phyloP scores from a whole-genome alignment of 306 rosid genomes.

The Pachyrhizus erosus region DNA sequence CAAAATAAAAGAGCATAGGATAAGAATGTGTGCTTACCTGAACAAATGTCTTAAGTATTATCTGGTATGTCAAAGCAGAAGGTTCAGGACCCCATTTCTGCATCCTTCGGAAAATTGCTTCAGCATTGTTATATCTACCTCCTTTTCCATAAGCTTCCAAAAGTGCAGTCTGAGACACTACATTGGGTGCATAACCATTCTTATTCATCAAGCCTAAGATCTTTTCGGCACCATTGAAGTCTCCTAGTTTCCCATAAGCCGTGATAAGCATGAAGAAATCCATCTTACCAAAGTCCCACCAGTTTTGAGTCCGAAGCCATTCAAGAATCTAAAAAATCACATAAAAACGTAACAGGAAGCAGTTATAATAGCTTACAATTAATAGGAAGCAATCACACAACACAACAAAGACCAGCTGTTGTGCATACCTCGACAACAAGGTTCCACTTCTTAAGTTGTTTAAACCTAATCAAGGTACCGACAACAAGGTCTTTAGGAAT shows the following conservation, averaged over 20 bases:
- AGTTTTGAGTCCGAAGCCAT: slow-evolving; percentile 83
- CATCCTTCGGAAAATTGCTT: slow-evolving; percentile 95
- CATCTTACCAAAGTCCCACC: slow-evolving; percentile 94
- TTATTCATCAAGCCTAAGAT: slow-evolving; percentile 71
- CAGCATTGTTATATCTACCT: slow-evolving; percentile 76
- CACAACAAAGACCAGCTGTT: neutral
- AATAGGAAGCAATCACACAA: neutral
- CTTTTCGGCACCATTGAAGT: slow-evolving; percentile 81
- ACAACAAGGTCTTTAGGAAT: slow-evolving; percentile 71
- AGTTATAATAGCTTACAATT: neutral
- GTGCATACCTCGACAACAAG: slow-evolving; percentile 78
- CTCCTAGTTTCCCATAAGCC: slow-evolving; percentile 91
- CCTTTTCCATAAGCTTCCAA: slow-evolving; percentile 98
- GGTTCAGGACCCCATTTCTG: slow-evolving; percentile 90
- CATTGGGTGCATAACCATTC: slow-evolving; percentile 75
- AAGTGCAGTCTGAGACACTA: slow-evolving; percentile 90
- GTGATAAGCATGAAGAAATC: slow-evolving; percentile 92
- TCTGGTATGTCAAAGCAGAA: slow-evolving; percentile 86
- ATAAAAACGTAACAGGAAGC: neutral
- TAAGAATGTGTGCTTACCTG: slow-evolving; percentile 53
- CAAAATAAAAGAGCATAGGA: too few relatives aligned
- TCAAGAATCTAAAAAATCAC: slow-evolving; percentile 70
- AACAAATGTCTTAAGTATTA: slow-evolving; percentile 81
- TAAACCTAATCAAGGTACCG: slow-evolving; percentile 88
- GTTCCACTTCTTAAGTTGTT: slow-evolving; percentile 87